Conservation (phyloP, 345 rosid genomes). For the Heritiera littoralis region DNA sequence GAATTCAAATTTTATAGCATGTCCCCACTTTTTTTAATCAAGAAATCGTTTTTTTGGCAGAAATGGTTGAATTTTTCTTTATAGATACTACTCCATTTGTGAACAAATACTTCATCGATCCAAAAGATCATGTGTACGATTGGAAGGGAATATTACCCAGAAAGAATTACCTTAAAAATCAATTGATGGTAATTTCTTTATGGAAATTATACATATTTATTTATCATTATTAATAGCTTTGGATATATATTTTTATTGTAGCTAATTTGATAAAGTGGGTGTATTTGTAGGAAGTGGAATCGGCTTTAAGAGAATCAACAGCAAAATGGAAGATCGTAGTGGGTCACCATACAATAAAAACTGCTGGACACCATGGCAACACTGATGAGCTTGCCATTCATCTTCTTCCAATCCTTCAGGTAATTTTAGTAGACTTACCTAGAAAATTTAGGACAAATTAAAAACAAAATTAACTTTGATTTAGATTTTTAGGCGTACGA, state of each 20-base stretch:
- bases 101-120: slow-evolving; percentile 36
- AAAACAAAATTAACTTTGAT: not conserved
- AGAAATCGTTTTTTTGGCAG: slow-evolving; percentile 13
- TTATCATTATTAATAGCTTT: no score
- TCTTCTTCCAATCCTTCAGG: slow-evolving; percentile 50
- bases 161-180: slow-evolving; percentile 27
- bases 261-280: not conserved
- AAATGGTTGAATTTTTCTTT: slow-evolving; percentile 40
- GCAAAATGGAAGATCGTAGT: slow-evolving; percentile 56
- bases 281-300: slow-evolving; percentile 36
- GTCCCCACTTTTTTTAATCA: no score
- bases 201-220: no score
- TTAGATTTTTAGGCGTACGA: slow-evolving; percentile 42
- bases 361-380: slow-evolving; percentile 50
- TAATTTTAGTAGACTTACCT: not conserved
- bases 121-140: slow-evolving; percentile 35
- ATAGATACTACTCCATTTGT: slow-evolving; percentile 53
- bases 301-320: slow-evolving; percentile 39
- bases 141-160: slow-evolving; percentile 43
- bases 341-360: slow-evolving; percentile 56
- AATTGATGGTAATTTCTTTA: slow-evolving; percentile 30
- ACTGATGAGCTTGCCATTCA: slow-evolving; percentile 34
- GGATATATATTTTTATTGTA: no score
- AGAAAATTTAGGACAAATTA: no score
- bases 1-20: no score